Conservation (phyloP, 495 filamentous ascomycete genomes). For the Lindgomyces ingoldianus region DNA sequence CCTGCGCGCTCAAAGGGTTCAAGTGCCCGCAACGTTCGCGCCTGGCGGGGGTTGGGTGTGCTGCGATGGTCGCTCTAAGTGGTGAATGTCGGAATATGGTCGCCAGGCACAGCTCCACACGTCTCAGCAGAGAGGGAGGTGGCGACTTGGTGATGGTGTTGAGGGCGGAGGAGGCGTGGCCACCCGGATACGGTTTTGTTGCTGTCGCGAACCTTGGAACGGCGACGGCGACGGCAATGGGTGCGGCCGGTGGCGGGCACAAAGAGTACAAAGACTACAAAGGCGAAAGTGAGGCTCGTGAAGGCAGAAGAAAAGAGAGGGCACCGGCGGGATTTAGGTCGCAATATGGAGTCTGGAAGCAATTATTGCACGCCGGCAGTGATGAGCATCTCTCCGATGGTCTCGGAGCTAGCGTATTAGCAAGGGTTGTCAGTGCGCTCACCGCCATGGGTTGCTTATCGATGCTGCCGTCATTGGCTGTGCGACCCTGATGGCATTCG, state of each 20-base stretch:
- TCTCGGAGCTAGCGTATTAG: neutral
- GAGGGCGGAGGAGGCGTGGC: constrained; percentile 5
- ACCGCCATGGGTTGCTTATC: neutral
- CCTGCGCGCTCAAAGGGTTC: constrained; percentile 28
- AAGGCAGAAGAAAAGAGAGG: neutral
- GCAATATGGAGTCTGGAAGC: constrained; percentile 16
- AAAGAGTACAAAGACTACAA: neutral
- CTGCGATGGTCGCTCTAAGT: constrained; percentile 18
- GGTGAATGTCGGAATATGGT: constrained; percentile 21
- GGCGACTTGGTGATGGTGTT: constrained; percentile 6
- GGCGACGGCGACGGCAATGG: constrained; percentile 3
- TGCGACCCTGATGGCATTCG: neutral
- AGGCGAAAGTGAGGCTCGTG: neutral
- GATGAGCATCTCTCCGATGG: neutral
- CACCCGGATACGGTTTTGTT: constrained; percentile 9
- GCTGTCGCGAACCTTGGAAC: neutral
- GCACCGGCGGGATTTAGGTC: constrained; percentile 4
- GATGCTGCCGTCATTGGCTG: neutral
- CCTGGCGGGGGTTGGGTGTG: constrained; percentile 30
- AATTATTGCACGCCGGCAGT: neutral
- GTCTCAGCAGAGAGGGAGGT: constrained; percentile 17
- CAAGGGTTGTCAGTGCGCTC: neutral
- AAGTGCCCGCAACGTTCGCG: constrained; percentile 16
- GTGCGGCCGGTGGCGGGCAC: neutral
- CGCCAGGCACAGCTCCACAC: constrained; percentile 21